Percentiles rank a stretch among this genome's conserved stretches.
phyloP scores from a whole-genome alignment of 345 rosid genomes.

The Erodium maritimum region DNA sequence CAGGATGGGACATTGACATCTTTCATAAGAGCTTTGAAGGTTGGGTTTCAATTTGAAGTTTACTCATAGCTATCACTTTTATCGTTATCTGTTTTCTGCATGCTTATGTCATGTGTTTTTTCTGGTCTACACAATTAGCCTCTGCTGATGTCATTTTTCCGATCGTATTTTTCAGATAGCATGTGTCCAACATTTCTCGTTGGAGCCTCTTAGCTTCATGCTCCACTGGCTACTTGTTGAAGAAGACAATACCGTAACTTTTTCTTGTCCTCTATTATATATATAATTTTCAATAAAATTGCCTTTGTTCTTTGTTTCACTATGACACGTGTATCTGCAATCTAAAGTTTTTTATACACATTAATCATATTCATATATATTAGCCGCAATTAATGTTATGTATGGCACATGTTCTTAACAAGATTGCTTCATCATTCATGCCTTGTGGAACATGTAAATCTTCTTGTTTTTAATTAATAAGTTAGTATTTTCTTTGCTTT shows the following conservation, averaged over 20 bases:
- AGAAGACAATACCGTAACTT: constrained; percentile 35
- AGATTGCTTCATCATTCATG: too few species aligned
- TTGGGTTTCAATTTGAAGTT: constrained; percentile 17
- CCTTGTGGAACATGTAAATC: too few species aligned
- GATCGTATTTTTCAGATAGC: constrained; percentile 50
- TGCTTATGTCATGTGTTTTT: constrained; percentile 5
- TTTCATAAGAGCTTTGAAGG: constrained; percentile 83
- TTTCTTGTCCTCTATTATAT: neutral
- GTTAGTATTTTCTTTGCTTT: too few species aligned
- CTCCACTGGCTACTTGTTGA: constrained; percentile 38
- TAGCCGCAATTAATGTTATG: too few species aligned
- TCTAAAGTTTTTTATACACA: too few species aligned
- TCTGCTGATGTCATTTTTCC: constrained; percentile 14
- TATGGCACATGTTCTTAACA: too few species aligned
- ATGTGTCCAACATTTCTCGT: constrained; percentile 69
- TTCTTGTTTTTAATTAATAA: too few species aligned
- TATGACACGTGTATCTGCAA: neutral
- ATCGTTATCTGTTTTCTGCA: neutral
- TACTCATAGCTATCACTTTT: neutral
- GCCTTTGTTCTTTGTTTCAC: neutral
- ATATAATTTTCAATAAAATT: neutral
- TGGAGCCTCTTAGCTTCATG: constrained; percentile 59
- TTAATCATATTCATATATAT: too few species aligned
- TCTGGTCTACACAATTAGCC: constrained; percentile 2
- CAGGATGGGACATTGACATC: constrained; percentile 88